Base-by-base conservation (phyloP, 768 basidiomycete genomes). In the Epithele typhae region DNA sequence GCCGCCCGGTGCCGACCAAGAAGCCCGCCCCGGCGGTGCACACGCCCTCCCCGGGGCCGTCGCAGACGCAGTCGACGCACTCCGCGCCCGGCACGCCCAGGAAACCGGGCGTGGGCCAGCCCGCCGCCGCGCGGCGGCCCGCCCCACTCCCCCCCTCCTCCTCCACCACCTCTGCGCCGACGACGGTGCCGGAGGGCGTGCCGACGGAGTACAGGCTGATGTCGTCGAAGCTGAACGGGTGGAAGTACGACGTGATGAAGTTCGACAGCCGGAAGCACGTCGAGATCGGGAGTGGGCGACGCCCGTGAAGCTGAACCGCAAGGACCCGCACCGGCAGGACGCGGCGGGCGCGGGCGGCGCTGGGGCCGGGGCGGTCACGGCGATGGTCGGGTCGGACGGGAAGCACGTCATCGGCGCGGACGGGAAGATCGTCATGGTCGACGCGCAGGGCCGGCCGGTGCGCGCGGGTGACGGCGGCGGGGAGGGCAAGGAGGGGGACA, bases 171-270 rank as follows among this genome's bases (percentile, higher is more conserved):
- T n/a, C n/a, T n/a, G n/a, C 77, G 40, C 70, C 76, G 46, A 47
- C 55, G 11, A 43, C 51, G 49, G 75, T 84, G 34, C 86, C 85
- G 30, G 79, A 83, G 33, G 79, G 80, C 52, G 74, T 80, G 0
- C 91, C 69, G 68, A 75, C 79, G 52, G 89, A 92, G 62, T 92
- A 80, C 70, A 77, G 76, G 59, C 78, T 92, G 59, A 77, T 89
- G 64, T 87, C 87, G 6, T 84, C 85, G 23, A 77, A 81, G 14
- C 77, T 85, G 60, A 87, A 87, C 61, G 87, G 85, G 22, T 92
- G 89, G 88, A 89, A 87, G 61, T 89, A 91, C 74, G 87, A 92
- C 67, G 80, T 93, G 48, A 90, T 93, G 86, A 91, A 91, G 65
- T 91, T 94, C 63, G 82, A 88, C 64, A 80, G 82, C 25, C 76